phyloP scores from a whole-genome alignment of 75 land plant genomes.

The Picea sitchensis region DNA sequence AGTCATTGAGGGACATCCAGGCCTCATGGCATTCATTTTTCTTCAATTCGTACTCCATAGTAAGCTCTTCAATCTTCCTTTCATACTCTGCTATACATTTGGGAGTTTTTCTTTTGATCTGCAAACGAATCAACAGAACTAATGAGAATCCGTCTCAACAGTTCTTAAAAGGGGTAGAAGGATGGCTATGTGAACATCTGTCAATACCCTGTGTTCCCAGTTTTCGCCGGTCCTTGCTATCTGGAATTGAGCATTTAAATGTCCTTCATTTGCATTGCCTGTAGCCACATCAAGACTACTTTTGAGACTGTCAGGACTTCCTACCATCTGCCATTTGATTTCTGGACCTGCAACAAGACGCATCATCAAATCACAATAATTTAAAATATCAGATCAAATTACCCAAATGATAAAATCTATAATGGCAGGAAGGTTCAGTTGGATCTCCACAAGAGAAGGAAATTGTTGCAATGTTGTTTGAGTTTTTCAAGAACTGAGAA shows the following conservation, averaged over 20 bases:
- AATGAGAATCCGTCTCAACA: not conserved
- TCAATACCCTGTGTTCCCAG: not conserved
- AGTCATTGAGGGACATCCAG: conserved; percentile 77
- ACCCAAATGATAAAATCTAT: no score
- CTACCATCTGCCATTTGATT: not conserved
- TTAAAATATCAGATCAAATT: not conserved
- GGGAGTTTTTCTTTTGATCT: conserved; percentile 38
- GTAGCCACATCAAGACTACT: conserved; percentile 3
- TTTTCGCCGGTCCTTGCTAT: not conserved
- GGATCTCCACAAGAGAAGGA: not conserved
- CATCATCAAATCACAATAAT: not conserved
- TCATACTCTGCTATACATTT: conserved; percentile 52
- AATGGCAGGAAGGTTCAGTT: no score
- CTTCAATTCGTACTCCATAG: conserved; percentile 29
- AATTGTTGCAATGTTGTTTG: not conserved
- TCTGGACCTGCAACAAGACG: not conserved
- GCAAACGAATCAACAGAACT: conserved; percentile 1
- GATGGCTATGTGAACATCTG: not conserved
- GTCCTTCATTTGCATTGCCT: conserved; percentile 9
- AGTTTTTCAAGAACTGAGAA: no score
- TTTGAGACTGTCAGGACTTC: not conserved
- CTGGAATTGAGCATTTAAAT: not conserved
- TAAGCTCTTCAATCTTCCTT: conserved; percentile 66
- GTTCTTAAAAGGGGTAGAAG: not conserved
- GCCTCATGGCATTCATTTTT: conserved; percentile 86